A percentile compares a stretch with the other conserved stretches of the same genome.
Conservation (phyloP, 1,139 yeast genomes). For the Candida pseudoviswanathii region DNA sequence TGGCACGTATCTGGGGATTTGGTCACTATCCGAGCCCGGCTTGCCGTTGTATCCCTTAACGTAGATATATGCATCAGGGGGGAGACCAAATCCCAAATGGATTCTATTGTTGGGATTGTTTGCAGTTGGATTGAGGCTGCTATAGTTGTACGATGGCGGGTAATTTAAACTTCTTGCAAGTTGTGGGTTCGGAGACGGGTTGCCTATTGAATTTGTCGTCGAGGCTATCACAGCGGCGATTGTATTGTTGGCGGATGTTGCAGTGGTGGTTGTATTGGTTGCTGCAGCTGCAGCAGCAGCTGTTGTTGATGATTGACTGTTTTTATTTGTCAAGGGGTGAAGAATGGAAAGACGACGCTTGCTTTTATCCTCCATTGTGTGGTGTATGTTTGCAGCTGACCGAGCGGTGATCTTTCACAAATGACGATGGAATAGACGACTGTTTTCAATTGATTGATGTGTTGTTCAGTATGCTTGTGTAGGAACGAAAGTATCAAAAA, state of each 20-base stretch:
- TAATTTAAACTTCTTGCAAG: not conserved
- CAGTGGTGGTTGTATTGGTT: not conserved
- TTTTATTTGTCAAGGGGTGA: slow-evolving; percentile 2
- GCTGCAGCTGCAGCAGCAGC: not conserved
- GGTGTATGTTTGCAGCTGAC: not conserved
- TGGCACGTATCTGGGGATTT: slow-evolving; percentile 4
- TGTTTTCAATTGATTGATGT: not conserved
- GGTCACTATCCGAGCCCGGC: not conserved
- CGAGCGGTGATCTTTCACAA: not conserved
- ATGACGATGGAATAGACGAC: not conserved
- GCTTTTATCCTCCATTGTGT: slow-evolving; percentile 5
- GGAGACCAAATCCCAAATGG: not conserved
- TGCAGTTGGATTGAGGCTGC: not conserved
- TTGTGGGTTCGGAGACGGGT: not conserved
- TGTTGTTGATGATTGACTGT: not conserved
- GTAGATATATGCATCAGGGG: slow-evolving; percentile 4
- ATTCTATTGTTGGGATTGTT: not conserved
- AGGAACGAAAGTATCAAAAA: not conserved
- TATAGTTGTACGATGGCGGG: slow-evolving; percentile 5
- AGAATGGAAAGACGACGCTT: slow-evolving; percentile 5
- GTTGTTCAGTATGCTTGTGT: not conserved
- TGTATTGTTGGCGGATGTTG: not conserved
- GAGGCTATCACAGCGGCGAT: not conserved
- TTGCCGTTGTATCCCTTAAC: slow-evolving; percentile 1
- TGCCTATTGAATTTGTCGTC: not conserved